Percentiles rank a stretch among this genome's conserved stretches.
Evolutionary conservation across 805 yeast species (phyloP).

Genomic region (Starmerella bombi): DNA sequence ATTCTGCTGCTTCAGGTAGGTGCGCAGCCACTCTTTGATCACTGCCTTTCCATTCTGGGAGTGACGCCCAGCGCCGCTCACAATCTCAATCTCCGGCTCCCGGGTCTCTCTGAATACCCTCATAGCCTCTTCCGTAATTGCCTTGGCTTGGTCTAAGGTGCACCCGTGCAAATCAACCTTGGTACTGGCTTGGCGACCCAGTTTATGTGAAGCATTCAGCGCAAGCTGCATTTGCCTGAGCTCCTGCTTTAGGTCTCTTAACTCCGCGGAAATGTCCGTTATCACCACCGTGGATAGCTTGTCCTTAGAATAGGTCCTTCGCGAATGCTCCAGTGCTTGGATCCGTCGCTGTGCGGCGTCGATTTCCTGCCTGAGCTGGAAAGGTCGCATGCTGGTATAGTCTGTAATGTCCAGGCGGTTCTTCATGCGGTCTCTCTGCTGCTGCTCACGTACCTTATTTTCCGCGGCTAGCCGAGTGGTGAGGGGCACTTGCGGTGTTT

Average conservation of each 20-base stretch:
- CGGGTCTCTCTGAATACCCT: background rate
- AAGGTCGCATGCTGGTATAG: background rate
- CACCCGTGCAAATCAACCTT: slow-evolving; percentile 15
- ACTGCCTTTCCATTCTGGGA: slow-evolving; percentile 11
- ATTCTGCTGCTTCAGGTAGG: slow-evolving; percentile 4
- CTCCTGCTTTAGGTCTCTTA: slow-evolving; percentile 1
- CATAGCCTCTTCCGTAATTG: slow-evolving; percentile 5
- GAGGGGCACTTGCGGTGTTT: slow-evolving; percentile 3
- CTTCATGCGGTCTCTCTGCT: background rate
- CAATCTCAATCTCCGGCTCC: slow-evolving; percentile 4
- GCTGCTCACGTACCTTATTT: background rate
- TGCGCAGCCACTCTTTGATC: slow-evolving; percentile 13
- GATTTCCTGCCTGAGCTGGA: slow-evolving; percentile 1
- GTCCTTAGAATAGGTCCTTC: background rate
- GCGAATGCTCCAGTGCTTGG: background rate
- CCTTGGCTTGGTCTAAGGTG: slow-evolving; percentile 11
- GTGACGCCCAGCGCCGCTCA: slow-evolving; percentile 17
- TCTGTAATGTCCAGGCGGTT: background rate
- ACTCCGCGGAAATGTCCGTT: background rate
- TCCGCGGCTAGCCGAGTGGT: background rate
- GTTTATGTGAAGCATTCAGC: background rate
- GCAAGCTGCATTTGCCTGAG: slow-evolving; percentile 5
- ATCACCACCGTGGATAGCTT: background rate
- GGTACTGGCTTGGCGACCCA: background rate
- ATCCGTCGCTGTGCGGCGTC: background rate